These are phyloP conservation scores for Cladophialophora exuberans DNA, from an alignment of 2,329 filamentous ascomycete genomes.

Conservation along the genomic window DNA sequence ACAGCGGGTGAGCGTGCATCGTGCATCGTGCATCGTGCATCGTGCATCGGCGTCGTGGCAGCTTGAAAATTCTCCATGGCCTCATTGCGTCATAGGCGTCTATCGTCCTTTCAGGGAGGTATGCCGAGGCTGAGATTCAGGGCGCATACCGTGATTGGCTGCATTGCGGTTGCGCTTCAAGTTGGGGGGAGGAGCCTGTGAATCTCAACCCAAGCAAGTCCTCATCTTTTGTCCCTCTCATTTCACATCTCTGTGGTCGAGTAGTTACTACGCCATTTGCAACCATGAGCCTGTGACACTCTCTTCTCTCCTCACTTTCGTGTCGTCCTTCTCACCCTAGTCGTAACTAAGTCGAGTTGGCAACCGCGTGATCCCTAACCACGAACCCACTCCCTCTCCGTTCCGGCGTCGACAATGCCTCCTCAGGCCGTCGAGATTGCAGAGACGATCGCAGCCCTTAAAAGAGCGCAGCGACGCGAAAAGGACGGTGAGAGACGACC, in stretches of 20 bases:
- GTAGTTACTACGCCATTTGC: no score
- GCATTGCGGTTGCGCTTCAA: not conserved
- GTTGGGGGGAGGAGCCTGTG: conserved; percentile 8
- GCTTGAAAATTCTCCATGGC: no score
- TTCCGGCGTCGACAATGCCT: conserved; percentile 23
- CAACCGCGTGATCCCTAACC: no score
- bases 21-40: no score
- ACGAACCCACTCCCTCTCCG: not conserved
- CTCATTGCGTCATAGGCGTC: conserved; percentile 10
- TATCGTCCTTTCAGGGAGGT: not conserved
- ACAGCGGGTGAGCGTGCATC: not conserved
- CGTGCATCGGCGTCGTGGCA: no score
- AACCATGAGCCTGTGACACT: no score
- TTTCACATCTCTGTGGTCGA: no score
- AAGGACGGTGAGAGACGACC: conserved; percentile 47
- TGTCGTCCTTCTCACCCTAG: no score
- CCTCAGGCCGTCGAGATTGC: conserved; percentile 43
- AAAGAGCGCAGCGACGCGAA: conserved; percentile 54
- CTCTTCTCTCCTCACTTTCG: no score
- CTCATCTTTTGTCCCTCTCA: not conserved
- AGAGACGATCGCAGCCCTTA: conserved; percentile 60
- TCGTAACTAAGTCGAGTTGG: no score
- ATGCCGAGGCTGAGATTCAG: not conserved
- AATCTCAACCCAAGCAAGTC: no score
- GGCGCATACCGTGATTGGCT: conserved; percentile 9